Percentiles rank a stretch among this genome's conserved stretches.
Conservation (phyloP, 2,329 filamentous ascomycete species). For the Domatiomyces globalis region DNA sequence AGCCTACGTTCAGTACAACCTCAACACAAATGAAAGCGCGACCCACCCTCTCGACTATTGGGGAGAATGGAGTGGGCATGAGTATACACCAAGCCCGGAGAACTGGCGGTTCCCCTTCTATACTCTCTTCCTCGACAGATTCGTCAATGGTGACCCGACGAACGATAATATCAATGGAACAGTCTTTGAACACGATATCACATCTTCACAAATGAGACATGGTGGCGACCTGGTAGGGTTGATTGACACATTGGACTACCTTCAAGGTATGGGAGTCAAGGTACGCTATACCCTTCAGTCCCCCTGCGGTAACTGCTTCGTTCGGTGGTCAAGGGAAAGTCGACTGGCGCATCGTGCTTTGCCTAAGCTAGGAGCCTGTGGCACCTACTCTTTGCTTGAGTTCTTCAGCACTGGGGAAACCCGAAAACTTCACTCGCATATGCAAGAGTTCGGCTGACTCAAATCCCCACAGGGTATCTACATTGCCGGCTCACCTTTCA, state of each 20-base stretch:
- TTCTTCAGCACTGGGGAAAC: no score
- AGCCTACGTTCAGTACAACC: conserved; percentile 40
- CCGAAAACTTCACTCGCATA: no score
- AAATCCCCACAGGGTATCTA: conserved; percentile 37
- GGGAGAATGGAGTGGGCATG: conserved; percentile 38
- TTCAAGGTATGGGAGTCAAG: conserved; percentile 51
- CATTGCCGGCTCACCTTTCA: conserved; percentile 48
- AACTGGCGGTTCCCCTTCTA: conserved; percentile 56
- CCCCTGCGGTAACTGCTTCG: no score
- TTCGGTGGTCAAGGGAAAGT: no score
- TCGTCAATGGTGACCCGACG: conserved; percentile 49
- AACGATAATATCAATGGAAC: conserved; percentile 52
- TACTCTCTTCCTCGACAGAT: conserved; percentile 49
- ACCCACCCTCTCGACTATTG: conserved; percentile 43
- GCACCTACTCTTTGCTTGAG: no score
- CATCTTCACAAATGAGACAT: conserved; percentile 48
- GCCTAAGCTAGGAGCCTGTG: no score
- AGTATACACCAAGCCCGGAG: conserved; percentile 39
- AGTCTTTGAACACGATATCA: conserved; percentile 45
- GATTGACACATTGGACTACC: conserved; percentile 47
- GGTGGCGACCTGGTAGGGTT: conserved; percentile 47
- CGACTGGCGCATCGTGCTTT: neutral
- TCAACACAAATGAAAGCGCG: conserved; percentile 47
- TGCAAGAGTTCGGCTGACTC: conserved; percentile 2
- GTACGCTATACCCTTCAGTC: conserved; percentile 20